phyloP scores from a whole-genome alignment of 129 eudicot species.

The Gnaphalium uliginosum region DNA sequence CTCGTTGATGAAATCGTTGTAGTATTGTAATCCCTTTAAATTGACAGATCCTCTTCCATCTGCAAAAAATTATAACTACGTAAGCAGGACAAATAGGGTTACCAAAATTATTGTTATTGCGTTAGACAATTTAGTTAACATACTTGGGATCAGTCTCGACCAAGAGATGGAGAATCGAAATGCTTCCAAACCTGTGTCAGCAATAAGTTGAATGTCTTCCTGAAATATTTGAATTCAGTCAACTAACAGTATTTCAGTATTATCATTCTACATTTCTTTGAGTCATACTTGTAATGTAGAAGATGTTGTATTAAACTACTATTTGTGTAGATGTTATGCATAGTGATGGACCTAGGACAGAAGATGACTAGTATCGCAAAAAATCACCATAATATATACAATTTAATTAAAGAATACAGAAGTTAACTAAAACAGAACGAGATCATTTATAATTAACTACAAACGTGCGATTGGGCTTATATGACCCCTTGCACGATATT shows the following conservation, averaged over 20 bases:
- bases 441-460: no score
- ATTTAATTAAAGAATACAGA: no score
- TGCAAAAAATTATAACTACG: constrained; percentile 16
- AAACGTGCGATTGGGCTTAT: no score
- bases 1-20: constrained; percentile 64
- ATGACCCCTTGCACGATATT: no score
- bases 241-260: no score
- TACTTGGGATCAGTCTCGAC: constrained; percentile 88
- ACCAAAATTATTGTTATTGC: neutral
- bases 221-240: constrained; percentile 18
- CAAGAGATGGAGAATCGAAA: constrained; percentile 77
- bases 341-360: no score
- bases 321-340: no score
- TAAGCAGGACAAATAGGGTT: constrained; percentile 9
- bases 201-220: constrained; percentile 75
- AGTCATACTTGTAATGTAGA: neutral
- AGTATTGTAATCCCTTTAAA: constrained; percentile 55
- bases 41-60: constrained; percentile 78
- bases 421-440: no score
- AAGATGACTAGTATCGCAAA: no score
- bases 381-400: no score
- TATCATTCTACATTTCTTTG: no score
- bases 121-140: constrained; percentile 19
- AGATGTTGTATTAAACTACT: no score
- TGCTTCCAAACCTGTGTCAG: constrained; percentile 68